Evolutionary conservation across 2,329 filamentous ascomycete genomes (phyloP).

Genomic region (Westerdykella ornata): DNA sequence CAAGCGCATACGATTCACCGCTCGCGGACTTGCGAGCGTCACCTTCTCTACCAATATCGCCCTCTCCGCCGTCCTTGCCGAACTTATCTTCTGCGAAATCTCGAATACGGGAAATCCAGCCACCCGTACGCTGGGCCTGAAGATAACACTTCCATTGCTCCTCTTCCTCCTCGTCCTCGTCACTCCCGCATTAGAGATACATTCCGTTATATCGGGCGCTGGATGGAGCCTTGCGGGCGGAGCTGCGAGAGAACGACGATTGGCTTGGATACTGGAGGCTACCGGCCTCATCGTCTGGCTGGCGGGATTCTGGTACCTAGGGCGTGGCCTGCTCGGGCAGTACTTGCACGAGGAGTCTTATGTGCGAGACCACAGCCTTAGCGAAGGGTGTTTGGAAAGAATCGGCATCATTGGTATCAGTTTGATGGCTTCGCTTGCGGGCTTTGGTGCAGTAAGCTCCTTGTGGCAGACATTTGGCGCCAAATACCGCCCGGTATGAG

Average conservation of each 20-base stretch:
- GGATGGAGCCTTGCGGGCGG: constrained; percentile 59
- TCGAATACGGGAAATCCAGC: constrained; percentile 63
- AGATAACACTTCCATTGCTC: constrained; percentile 62
- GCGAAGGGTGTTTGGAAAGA: constrained; percentile 54
- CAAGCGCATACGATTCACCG: constrained; percentile 35
- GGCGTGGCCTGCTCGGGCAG: constrained; percentile 53
- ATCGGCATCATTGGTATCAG: constrained; percentile 81
- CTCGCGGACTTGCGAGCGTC: constrained; percentile 47
- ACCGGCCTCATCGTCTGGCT: constrained; percentile 63
- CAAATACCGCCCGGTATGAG: constrained; percentile 50
- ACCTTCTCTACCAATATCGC: constrained; percentile 73
- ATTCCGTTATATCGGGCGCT: constrained; percentile 51
- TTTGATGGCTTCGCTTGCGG: constrained; percentile 80
- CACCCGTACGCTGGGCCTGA: constrained; percentile 61
- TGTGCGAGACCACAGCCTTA: constrained; percentile 43
- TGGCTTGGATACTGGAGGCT: constrained; percentile 59
- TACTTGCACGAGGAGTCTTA: constrained; percentile 45
- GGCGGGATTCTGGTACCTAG: constrained; percentile 68
- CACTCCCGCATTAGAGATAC: constrained; percentile 73
- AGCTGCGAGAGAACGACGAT: constrained; percentile 50
- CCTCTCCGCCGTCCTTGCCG: constrained; percentile 68
- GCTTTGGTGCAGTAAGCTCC: constrained; percentile 81
- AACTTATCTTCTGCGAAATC: constrained; percentile 79
- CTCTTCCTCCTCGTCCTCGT: constrained; percentile 66
- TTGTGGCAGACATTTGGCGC: constrained; percentile 78